Evolutionary conservation across 1,284 basidiomycete genomes (phyloP).

Genomic region (Fomitiporia mediterranea): DNA sequence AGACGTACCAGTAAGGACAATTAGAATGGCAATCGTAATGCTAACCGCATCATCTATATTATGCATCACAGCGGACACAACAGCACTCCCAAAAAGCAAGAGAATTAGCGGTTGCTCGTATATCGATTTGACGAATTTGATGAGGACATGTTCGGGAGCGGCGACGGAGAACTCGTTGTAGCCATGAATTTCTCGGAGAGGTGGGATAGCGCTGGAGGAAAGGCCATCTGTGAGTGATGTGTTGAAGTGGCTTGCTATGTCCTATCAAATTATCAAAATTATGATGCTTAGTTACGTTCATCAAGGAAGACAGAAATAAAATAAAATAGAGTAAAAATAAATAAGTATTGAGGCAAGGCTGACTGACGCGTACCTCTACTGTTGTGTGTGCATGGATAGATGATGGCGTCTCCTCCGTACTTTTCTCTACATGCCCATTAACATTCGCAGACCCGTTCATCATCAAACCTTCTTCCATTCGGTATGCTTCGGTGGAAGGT

Average conservation of each 20-base stretch:
- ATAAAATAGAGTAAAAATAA: not conserved
- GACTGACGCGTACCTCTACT: conserved; percentile 45
- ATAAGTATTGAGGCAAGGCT: not conserved
- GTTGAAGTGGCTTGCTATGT: conserved; percentile 61
- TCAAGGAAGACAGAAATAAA: too few species aligned
- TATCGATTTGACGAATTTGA: conserved; percentile 91
- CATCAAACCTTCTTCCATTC: conserved; percentile 26
- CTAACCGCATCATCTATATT: conserved; percentile 93
- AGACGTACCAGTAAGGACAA: conserved; percentile 82
- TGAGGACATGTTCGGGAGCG: conserved; percentile 69
- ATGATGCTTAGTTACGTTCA: too few species aligned
- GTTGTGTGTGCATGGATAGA: conserved; percentile 53
- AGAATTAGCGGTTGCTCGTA: conserved; percentile 93
- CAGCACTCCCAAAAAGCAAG: conserved; percentile 82
- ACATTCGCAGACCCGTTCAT: conserved; percentile 25
- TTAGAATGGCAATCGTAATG: conserved; percentile 90
- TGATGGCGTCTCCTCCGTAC: conserved; percentile 44
- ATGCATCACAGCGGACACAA: conserved; percentile 85
- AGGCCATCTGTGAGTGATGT: conserved; percentile 65
- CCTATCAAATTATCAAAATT: conserved; percentile 37
- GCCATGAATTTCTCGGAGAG: conserved; percentile 68
- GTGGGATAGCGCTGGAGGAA: conserved; percentile 54
- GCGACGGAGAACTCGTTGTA: conserved; percentile 95
- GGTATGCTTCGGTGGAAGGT: not conserved
- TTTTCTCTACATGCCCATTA: conserved; percentile 30